Evolutionary conservation across 306 rosid species (phyloP).

Genomic region (Corylus americana): DNA sequence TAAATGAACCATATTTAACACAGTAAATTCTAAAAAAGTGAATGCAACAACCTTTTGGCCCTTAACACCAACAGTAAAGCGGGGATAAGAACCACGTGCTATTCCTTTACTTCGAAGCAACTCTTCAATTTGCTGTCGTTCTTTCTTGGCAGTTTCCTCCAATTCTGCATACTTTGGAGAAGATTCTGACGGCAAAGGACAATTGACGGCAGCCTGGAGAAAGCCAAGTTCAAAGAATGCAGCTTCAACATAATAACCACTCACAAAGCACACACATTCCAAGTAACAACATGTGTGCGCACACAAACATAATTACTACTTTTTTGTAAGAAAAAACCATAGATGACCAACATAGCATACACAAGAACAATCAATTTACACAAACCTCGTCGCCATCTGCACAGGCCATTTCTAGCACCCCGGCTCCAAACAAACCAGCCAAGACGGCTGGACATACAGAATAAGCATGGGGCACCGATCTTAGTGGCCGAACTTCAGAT

Average conservation of each 20-base stretch:
- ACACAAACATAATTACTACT: background rate
- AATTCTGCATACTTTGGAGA: constrained; percentile 28
- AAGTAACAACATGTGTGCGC: no score
- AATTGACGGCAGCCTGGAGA: constrained; percentile 34
- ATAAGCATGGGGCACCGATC: constrained; percentile 21
- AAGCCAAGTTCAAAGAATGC: constrained; percentile 12
- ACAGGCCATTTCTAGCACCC: constrained; percentile 41
- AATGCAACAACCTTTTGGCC: constrained; percentile 67
- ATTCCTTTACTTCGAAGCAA: constrained; percentile 56
- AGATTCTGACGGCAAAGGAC: constrained; percentile 29
- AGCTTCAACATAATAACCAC: background rate
- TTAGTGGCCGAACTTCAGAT: constrained; percentile 32
- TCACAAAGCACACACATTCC: background rate
- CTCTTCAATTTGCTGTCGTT: constrained; percentile 53
- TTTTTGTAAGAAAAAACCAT: no score
- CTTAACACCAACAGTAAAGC: constrained; percentile 61
- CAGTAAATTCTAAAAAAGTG: background rate
- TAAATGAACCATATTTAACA: background rate
- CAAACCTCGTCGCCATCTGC: constrained; percentile 62
- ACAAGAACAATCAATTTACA: background rate
- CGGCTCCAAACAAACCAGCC: constrained; percentile 58
- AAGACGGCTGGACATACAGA: constrained; percentile 45
- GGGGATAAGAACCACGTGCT: constrained; percentile 60
- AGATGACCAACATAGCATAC: background rate
- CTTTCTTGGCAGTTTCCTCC: constrained; percentile 62